These are phyloP conservation scores for Tricholoma furcatifolium DNA, from an alignment of 768 basidiomycete genomes.

Conservation along the genomic window DNA sequence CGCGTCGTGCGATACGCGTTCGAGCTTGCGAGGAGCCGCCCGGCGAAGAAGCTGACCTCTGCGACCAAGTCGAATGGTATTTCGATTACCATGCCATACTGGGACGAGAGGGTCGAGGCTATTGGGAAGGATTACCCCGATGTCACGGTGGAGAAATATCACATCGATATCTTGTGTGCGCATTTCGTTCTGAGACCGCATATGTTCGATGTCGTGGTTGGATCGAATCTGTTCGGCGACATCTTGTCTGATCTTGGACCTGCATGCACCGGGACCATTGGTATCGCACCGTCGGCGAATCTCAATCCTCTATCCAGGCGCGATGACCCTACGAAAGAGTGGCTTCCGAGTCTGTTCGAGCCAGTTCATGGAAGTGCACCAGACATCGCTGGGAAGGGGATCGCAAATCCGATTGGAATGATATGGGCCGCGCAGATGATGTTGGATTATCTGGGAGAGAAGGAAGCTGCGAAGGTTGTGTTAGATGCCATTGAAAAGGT, in stretches of 20 bases:
- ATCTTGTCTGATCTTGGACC: constrained; percentile 58
- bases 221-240: constrained; percentile 55
- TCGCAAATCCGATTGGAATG: constrained; percentile 55
- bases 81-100: constrained; percentile 47
- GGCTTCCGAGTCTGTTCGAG: constrained; percentile 51
- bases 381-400: constrained; percentile 53
- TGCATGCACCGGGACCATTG: constrained; percentile 53
- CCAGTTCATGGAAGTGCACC: constrained; percentile 59
- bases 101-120: constrained; percentile 45
- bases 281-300: constrained; percentile 54
- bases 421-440: constrained; percentile 61
- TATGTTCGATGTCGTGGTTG: constrained; percentile 54
- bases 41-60: constrained; percentile 48
- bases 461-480: constrained; percentile 35
- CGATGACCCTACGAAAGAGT: constrained; percentile 32
- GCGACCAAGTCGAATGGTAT: constrained; percentile 55
- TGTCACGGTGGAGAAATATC: constrained; percentile 44
- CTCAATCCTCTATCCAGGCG: constrained; percentile 38
- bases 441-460: constrained; percentile 41
- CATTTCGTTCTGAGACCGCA: constrained; percentile 46
- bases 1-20: constrained; percentile 54
- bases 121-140: constrained; percentile 53
- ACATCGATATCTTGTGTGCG: constrained; percentile 52
- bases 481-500: constrained; percentile 42
- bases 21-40: constrained; percentile 46